These are phyloP conservation scores for Pythium aquatile DNA, from an alignment of 352 stramenopile genomes.

Conservation along the genomic window DNA sequence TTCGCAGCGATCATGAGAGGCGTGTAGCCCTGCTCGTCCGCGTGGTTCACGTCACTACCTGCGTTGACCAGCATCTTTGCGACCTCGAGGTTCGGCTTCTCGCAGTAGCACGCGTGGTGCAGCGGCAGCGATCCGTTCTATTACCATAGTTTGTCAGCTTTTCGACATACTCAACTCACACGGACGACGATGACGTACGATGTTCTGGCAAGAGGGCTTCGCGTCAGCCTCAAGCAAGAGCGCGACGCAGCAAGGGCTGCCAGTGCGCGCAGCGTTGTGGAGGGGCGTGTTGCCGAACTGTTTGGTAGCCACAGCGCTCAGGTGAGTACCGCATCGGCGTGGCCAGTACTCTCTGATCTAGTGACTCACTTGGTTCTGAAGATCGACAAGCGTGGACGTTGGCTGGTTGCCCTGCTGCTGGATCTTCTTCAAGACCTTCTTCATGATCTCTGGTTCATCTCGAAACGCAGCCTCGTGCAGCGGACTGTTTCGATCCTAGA, in stretches of 20 bases:
- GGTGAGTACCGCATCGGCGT: not conserved
- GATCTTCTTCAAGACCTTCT: slow-evolving; percentile 50
- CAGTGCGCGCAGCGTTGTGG: slow-evolving; percentile 67
- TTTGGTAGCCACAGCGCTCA: not conserved
- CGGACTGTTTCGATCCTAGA: slow-evolving; percentile 74
- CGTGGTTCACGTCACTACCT: slow-evolving; percentile 58
- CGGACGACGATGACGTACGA: slow-evolving; percentile 31
- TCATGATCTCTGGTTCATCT: slow-evolving; percentile 49
- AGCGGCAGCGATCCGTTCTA: slow-evolving; percentile 72
- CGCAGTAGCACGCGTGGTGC: slow-evolving; percentile 81
- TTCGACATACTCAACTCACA: not conserved
- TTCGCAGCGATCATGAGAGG: slow-evolving; percentile 72
- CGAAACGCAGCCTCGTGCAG: slow-evolving; percentile 68
- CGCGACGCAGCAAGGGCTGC: slow-evolving; percentile 43
- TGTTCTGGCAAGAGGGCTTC: slow-evolving; percentile 45
- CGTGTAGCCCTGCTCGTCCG: slow-evolving; percentile 60
- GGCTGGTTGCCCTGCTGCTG: slow-evolving; percentile 42
- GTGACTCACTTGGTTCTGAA: slow-evolving; percentile 52
- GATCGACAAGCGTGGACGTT: slow-evolving; percentile 40
- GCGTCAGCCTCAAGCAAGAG: slow-evolving; percentile 53
- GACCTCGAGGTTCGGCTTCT: slow-evolving; percentile 48
- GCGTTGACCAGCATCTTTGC: slow-evolving; percentile 54
- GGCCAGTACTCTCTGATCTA: not conserved
- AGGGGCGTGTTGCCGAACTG: slow-evolving; percentile 81
- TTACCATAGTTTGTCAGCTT: not conserved